Evolutionary conservation across 2,329 filamentous ascomycete genomes (phyloP).

Genomic region (Colletotrichum agaves): DNA sequence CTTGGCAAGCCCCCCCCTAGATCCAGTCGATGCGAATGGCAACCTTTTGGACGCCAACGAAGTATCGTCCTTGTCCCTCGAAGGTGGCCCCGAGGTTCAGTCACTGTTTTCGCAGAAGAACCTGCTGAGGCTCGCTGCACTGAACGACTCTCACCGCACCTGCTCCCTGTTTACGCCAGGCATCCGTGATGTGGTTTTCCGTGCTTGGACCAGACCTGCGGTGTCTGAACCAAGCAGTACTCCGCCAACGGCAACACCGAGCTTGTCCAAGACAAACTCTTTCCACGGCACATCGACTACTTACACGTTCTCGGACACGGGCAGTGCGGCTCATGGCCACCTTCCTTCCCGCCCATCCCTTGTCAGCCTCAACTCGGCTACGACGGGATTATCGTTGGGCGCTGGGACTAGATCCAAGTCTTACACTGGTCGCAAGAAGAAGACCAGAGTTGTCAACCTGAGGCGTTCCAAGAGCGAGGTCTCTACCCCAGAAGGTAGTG

Average conservation of each 20-base stretch:
- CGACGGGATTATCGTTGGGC: constrained; percentile 72
- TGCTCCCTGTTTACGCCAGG: constrained; percentile 90
- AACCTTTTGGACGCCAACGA: constrained; percentile 80
- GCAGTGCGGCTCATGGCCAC: constrained; percentile 71
- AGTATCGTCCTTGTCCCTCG: constrained; percentile 80
- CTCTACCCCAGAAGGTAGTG: constrained; percentile 62
- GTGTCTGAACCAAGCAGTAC: constrained; percentile 67
- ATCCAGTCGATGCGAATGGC: constrained; percentile 83
- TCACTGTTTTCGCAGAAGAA: constrained; percentile 97
- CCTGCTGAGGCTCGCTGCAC: constrained; percentile 80
- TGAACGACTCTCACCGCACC: constrained; percentile 90
- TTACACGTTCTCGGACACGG: constrained; percentile 79
- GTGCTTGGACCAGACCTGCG: constrained; percentile 86
- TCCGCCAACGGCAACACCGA: constrained; percentile 61
- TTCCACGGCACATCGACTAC: constrained; percentile 69
- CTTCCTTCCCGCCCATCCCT: constrained; percentile 76
- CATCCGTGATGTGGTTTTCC: constrained; percentile 90
- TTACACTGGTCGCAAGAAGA: constrained; percentile 78
- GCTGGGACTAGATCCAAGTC: constrained; percentile 68
- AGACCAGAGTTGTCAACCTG: constrained; percentile 84
- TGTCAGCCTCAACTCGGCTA: constrained; percentile 69
- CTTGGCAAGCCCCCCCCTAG: constrained; percentile 81
- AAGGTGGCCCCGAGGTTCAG: constrained; percentile 83
- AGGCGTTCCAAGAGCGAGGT: constrained; percentile 69
- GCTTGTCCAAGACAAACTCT: constrained; percentile 72